Evolutionary conservation across 2,329 filamentous ascomycete species (phyloP), one percentile per base, ranked within the genome.

Genomic region (Reticulascus tulasneorum): DNA sequence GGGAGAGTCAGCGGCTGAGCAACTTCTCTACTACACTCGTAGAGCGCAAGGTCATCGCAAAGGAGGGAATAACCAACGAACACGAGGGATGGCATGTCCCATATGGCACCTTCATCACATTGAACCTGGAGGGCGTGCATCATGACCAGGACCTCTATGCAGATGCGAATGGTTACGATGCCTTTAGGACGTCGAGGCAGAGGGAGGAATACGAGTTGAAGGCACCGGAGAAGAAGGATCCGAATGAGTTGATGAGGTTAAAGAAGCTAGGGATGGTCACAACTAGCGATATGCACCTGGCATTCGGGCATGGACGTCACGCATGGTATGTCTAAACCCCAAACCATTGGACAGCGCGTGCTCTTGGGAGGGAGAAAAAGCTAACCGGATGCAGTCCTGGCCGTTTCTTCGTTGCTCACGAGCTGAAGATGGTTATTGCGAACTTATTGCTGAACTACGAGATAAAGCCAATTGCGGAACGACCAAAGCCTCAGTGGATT

Each of bases 261-360:
- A 66, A 63, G 27, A 63, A 68, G 51, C 45, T 69, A 12, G 66
- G 71, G 4, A 67, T 79, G 60, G 69, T 77, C 10, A 72, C 71
- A 6, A 77, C 75, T 3, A 70, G 67, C 23, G 59, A 69, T 23
- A 51, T 57, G 7, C 69, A 75, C 45, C 50, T 79, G 15, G 60
- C 69, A 0, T 81, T 80, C 52, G 75, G 77, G 0, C 72, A 78
- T 41, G 77, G 77, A 7, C 60, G 69, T 42, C 74, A 79, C 49
- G 71, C 68, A 3, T 73, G 52, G 60, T 63, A 35, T 42, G 58
- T 33, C 15, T 10, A 5, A 11, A 3, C n/a, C 15, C 9, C 9
- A 9, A 29, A 24, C 13, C 9, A 24, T 24, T 13, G 9, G 23
- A 24, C 9, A n/a, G 9, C 29, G 20, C 7, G 18, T 21, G 15